Conservation (phyloP, 1,139 yeast species). For the Magnusiomyces suaveolens region DNA sequence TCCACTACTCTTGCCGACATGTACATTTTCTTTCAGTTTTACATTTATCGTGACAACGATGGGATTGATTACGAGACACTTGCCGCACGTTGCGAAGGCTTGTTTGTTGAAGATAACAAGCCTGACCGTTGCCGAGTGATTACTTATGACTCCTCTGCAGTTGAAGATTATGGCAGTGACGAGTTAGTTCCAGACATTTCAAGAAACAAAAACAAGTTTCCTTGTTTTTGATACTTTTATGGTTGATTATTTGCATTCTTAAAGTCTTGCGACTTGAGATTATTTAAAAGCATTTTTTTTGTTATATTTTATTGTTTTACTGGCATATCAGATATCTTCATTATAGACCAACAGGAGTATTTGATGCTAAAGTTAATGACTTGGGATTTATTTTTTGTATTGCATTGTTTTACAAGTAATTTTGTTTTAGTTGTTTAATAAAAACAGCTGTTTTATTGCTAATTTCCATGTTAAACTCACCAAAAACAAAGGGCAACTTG, state of each 20-base stretch:
- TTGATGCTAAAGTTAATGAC: too few relatives aligned
- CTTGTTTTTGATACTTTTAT: neutral
- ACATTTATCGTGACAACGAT: conserved; percentile 25
- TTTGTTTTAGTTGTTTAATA: too few relatives aligned
- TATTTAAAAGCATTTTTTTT: neutral
- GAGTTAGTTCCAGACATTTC: neutral
- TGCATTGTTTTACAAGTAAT: too few relatives aligned
- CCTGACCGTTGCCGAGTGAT: neutral
- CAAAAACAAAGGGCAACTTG: too few relatives aligned
- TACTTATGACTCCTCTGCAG: neutral
- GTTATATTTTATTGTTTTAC: too few relatives aligned
- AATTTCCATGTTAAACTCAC: too few relatives aligned
- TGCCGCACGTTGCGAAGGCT: neutral
- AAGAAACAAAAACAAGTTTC: neutral
- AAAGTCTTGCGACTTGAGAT: too few relatives aligned
- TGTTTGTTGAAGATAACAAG: neutral
- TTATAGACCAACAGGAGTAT: too few relatives aligned
- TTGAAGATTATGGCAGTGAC: neutral
- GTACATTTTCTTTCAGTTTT: conserved; percentile 57
- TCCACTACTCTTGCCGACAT: conserved; percentile 71
- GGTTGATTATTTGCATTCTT: too few relatives aligned
- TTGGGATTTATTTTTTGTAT: too few relatives aligned
- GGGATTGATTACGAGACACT: neutral
- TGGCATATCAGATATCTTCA: too few relatives aligned
- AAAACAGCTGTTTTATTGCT: too few relatives aligned